These are phyloP conservation scores for Fusarium coffeatum DNA, from an alignment of 2,329 filamentous ascomycete genomes.

Conservation along the genomic window DNA sequence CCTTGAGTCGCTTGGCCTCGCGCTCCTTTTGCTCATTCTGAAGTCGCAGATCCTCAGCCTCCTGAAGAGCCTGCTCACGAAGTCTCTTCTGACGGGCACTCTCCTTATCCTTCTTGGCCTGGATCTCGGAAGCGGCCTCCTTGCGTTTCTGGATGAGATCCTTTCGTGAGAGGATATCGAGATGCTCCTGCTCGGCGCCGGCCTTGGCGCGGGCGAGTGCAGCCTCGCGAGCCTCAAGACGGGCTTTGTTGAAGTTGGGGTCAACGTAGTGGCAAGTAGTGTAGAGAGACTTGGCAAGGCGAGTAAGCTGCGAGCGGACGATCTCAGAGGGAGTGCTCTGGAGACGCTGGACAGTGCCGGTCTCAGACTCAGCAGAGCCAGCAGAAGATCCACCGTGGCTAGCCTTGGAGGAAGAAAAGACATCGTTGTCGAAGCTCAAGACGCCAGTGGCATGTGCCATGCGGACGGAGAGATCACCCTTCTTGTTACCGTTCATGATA, in stretches of 20 bases:
- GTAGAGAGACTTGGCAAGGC: conserved; percentile 89
- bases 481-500: conserved; percentile 99
- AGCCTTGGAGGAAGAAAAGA: conserved; percentile 97
- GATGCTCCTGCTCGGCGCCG: conserved; percentile 92
- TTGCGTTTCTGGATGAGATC: conserved; percentile 96
- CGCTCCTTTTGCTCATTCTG: conserved; percentile 93
- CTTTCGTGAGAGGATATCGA: conserved; percentile 85
- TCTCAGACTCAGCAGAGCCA: conserved; percentile 88
- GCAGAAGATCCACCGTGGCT: conserved; percentile 84
- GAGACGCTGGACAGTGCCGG: conserved; percentile 87
- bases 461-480: conserved; percentile 95
- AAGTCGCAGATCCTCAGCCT: conserved; percentile 89
- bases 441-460: conserved; percentile 96
- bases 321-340: conserved; percentile 99
- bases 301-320: conserved; percentile 91
- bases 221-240: conserved; percentile 80
- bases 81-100: conserved; percentile 89
- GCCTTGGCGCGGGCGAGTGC: conserved; percentile 85
- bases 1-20: conserved; percentile 85
- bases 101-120: conserved; percentile 91
- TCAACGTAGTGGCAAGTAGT: conserved; percentile 97
- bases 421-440: conserved; percentile 96
- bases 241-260: conserved; percentile 84
- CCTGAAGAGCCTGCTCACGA: conserved; percentile 86
- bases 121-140: conserved; percentile 89